Evolutionary conservation across 2,329 filamentous ascomycete species (phyloP), one percentile per base, ranked within the genome.

Genomic region (Stagonosporopsis chrysanthemi): DNA sequence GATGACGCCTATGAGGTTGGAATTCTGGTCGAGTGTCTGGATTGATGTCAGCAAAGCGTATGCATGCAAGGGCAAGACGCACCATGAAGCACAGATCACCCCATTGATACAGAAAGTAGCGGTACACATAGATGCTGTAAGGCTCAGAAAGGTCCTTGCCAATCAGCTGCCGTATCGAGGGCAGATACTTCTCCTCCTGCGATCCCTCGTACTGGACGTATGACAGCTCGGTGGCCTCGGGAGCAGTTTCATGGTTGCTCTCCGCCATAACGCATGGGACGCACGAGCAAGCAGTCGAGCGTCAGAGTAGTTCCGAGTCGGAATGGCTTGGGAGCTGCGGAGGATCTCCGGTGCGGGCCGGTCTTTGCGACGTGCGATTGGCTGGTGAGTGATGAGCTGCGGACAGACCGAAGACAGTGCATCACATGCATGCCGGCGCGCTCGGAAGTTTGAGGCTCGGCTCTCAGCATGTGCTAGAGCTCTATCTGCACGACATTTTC

Each of bases 81-180:
- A 94, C 92, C 88, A 98, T 91, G 78, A 92, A 98, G 78, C 95
- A 99, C n/a, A 99, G 81, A 72, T 98, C 90, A 5, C 91, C 90
- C 95, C 95, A 99, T 84, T 98, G 92, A 74, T 96, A 97, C 17
- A 99, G 82, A 70, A 99, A 99, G 77, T 99, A 99, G 29, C 95
- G 88, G 77, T 98, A 99, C 56, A 99, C 95, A 80, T 99, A 99
- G 75, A 99, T 98, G 79, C 94, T 98, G 77, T 99, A 99, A 1
- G 95, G 95, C 77, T 99, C 95, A 67, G 94, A 98, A 46, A 99
- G 84, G 74, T 98, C 95, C 71, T 94, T 96, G 41, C 93, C 95
- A 71, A 99, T 99, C 72, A 99, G 81, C 55, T 93, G 88, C 52
- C 94, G 88, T 77, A 99, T 97, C 39, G 92, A 88, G 33, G 92